A percentile compares a stretch with the other conserved stretches of the same genome.
phyloP scores from a whole-genome alignment of 2,329 filamentous ascomycete species.

The Clonostachys chloroleuca region DNA sequence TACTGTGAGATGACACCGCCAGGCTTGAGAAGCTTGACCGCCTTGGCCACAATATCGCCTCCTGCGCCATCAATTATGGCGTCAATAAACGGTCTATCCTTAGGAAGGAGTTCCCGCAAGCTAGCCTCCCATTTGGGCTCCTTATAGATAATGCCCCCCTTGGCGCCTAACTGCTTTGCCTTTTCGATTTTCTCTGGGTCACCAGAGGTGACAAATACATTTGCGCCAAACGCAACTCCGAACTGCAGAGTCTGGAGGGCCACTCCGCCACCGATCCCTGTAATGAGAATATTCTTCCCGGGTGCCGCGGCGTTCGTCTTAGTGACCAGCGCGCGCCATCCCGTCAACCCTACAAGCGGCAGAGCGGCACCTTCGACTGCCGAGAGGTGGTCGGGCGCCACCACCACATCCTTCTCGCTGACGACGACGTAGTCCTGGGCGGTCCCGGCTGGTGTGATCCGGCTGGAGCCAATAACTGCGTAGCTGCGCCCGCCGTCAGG shows the following conservation, averaged over 20 bases:
- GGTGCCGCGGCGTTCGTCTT: conserved; percentile 64
- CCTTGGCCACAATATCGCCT: conserved; percentile 73
- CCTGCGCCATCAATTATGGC: conserved; percentile 89
- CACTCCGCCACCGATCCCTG: conserved; percentile 90
- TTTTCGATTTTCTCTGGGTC: conserved; percentile 70
- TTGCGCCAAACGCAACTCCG: conserved; percentile 67
- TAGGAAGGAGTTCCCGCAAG: conserved; percentile 57
- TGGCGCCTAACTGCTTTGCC: conserved; percentile 69
- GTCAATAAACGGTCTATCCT: conserved; percentile 67
- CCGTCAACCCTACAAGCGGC: conserved; percentile 81
- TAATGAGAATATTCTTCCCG: conserved; percentile 76
- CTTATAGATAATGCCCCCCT: conserved; percentile 79
- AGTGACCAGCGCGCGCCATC: conserved; percentile 77
- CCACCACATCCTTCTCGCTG: conserved; percentile 68
- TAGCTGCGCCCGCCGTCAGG: conserved; percentile 54
- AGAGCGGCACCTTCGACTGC: conserved; percentile 76
- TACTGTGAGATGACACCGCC: conserved; percentile 85
- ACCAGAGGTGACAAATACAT: conserved; percentile 79
- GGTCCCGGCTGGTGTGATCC: conserved; percentile 58
- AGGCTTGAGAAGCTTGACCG: conserved; percentile 64
- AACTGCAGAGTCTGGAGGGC: conserved; percentile 80
- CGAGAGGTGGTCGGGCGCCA: conserved; percentile 67
- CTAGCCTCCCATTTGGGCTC: conserved; percentile 78
- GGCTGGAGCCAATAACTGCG: conserved; percentile 66
- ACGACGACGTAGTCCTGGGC: conserved; percentile 71